phyloP scores from a whole-genome alignment of 176 grass and related monocot species.

The Oryza meridionalis region DNA sequence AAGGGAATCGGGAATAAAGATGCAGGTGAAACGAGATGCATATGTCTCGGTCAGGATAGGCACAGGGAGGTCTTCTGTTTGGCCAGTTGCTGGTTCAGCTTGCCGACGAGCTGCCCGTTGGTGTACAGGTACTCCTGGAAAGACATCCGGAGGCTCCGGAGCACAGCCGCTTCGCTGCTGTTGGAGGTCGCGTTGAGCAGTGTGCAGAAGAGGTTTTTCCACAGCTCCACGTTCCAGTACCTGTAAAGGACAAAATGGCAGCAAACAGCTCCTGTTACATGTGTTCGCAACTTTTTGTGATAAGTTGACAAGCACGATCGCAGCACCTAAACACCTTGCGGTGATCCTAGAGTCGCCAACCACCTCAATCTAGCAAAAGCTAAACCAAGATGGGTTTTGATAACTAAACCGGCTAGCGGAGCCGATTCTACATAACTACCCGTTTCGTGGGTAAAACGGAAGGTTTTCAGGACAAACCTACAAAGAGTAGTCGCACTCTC shows the following conservation, averaged over 20 bases:
- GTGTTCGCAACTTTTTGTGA: too few species aligned
- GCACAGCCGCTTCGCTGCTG: constrained; percentile 55
- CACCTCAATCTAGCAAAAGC: too few species aligned
- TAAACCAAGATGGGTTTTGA: too few species aligned
- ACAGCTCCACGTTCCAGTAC: constrained; percentile 83
- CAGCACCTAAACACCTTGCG: too few species aligned
- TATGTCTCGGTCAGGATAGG: constrained; percentile 49
- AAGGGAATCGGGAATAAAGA: neutral
- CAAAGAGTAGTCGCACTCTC: too few species aligned
- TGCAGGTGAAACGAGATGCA: neutral
- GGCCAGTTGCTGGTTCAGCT: constrained; percentile 61
- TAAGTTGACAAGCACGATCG: too few species aligned
- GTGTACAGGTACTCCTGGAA: constrained; percentile 74
- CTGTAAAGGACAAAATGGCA: constrained; percentile 33
- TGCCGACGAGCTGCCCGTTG: constrained; percentile 55
- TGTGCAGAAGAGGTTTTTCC: constrained; percentile 68
- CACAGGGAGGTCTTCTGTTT: constrained; percentile 82
- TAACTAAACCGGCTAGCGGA: too few species aligned
- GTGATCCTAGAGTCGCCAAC: too few species aligned
- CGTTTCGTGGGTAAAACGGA: too few species aligned
- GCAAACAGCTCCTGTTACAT: neutral
- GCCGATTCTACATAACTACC: too few species aligned
- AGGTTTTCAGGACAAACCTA: too few species aligned
- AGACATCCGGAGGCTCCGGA: constrained; percentile 59
- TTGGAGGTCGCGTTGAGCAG: constrained; percentile 70